Base-by-base conservation (phyloP, 163 green algal genomes). In the Scenedesmus sp. region DNA sequence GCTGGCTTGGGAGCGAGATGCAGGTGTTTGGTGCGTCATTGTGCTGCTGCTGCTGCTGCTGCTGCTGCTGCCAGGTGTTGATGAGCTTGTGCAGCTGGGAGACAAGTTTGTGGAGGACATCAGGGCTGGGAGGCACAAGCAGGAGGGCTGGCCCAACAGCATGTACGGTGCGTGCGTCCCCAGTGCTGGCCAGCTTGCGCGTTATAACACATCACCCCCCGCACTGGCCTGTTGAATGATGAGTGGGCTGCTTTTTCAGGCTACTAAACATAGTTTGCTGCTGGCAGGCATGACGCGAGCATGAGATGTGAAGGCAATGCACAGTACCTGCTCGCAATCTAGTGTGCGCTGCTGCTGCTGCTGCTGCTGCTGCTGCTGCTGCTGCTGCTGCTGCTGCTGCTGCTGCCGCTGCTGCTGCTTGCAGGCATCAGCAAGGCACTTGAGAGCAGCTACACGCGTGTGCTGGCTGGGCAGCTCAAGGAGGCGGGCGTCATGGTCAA, bases 101-200 rank as follows among this genome's bases (percentile, higher is more conserved):
- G 40, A 93, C 2, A 86, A 94, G 46, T 96, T 97, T 91, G 80
- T 97, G n/a, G 49, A 87, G 10, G 93, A 68, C 53, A 92, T 97
- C 53, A 53, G 82, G 33, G 84, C 43, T 9, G 93, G 95, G 68
- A 92, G 81, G 43, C 86, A 96, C 59, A 2, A 37, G 1, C n/a
- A 92, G 35, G 61, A 92, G 53, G 94, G 94, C 35, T 96, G 93
- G 93, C 88, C 93, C 20, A 90, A 59, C 49, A 91, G 80, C 83
- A 95, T 95, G 93, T 95, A 94, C n/a, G 88, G 88, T 88, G 59
- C 13, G 87, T 87, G 51, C n/a, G n/a, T n/a, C n/a, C n/a, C n/a
- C n/a, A n/a, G n/a, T n/a, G n/a, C n/a, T n/a, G n/a, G n/a, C n/a
- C n/a, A 44, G 87, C 35, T 33, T 7, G 6, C 51, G 3, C 7